phyloP scores from a whole-genome alignment of 2,329 filamentous ascomycete species.

The Emmonsia crescens region DNA sequence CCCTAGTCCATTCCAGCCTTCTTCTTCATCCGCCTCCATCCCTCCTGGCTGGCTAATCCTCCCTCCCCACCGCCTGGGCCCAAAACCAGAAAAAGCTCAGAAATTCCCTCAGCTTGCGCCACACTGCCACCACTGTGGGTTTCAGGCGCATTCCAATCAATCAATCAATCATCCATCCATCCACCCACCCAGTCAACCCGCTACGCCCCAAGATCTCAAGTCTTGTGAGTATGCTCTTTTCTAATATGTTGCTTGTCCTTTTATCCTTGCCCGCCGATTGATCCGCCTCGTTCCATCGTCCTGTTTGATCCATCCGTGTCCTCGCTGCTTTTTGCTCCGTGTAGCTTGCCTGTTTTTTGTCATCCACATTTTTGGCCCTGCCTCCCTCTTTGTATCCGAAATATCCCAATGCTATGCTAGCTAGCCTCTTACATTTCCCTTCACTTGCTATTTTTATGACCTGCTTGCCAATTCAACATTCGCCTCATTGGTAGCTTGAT shows the following conservation, averaged over 20 bases:
- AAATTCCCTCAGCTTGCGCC: slow-evolving; percentile 36
- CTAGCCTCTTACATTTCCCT: not conserved
- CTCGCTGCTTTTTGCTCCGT: not conserved
- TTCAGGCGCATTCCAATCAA: slow-evolving; percentile 23
- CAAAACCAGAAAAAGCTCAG: not conserved
- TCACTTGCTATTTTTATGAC: not conserved
- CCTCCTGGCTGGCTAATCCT: not conserved
- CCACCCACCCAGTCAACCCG: slow-evolving; percentile 14
- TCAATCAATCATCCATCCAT: no score
- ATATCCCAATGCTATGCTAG: not conserved
- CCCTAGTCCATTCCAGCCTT: not conserved
- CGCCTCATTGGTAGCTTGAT: not conserved
- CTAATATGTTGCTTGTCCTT: slow-evolving; percentile 11
- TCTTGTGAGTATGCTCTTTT: slow-evolving; percentile 14
- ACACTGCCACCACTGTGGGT: slow-evolving; percentile 23
- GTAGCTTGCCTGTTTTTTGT: not conserved
- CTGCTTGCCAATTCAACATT: not conserved
- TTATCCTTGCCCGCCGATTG: slow-evolving; percentile 5
- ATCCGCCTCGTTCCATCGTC: not conserved
- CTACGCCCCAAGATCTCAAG: slow-evolving; percentile 18
- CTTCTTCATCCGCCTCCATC: not conserved
- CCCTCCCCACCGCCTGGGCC: not conserved
- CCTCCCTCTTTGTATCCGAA: not conserved
- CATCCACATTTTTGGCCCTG: not conserved
- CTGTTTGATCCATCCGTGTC: not conserved